Conservation (phyloP, 164 flowering plant species). For the Nymphaea colorata region DNA sequence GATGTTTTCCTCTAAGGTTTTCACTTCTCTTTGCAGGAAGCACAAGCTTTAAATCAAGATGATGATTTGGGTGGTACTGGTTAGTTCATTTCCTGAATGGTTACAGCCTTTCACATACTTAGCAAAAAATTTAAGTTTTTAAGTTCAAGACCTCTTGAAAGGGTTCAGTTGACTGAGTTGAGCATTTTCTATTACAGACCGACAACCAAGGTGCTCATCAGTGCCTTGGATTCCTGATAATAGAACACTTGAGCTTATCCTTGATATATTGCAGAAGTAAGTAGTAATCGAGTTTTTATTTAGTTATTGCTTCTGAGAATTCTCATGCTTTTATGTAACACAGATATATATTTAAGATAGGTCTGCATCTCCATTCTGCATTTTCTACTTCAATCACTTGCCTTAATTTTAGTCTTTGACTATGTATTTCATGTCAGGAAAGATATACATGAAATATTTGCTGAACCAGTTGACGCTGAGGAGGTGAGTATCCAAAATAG, state of each 20-base stretch:
- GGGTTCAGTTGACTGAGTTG: too few relatives aligned
- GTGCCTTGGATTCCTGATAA: conserved; percentile 29
- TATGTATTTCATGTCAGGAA: conserved; percentile 27
- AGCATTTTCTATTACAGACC: conserved; percentile 11
- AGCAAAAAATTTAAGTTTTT: too few relatives aligned
- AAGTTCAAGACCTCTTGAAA: too few relatives aligned
- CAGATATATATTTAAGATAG: too few relatives aligned
- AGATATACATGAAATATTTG: conserved; percentile 57
- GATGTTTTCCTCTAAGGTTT: not conserved
- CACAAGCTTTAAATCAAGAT: not conserved
- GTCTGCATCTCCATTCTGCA: too few relatives aligned
- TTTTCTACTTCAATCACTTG: too few relatives aligned
- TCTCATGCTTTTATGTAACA: too few relatives aligned
- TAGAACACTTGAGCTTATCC: conserved; percentile 31
- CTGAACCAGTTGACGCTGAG: conserved; percentile 59
- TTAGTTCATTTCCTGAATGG: not conserved
- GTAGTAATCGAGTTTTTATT: not conserved
- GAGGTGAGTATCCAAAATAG: conserved; percentile 33
- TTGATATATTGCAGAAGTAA: conserved; percentile 54
- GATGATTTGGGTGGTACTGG: not conserved
- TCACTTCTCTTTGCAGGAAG: not conserved
- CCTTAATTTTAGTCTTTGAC: not conserved
- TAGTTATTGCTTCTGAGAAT: not conserved
- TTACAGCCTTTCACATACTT: too few relatives aligned
- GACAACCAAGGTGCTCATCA: conserved; percentile 5